Evolutionary conservation across 176 grass and related monocot genomes (phyloP).

Genomic region (Cenchrus purpureus): DNA sequence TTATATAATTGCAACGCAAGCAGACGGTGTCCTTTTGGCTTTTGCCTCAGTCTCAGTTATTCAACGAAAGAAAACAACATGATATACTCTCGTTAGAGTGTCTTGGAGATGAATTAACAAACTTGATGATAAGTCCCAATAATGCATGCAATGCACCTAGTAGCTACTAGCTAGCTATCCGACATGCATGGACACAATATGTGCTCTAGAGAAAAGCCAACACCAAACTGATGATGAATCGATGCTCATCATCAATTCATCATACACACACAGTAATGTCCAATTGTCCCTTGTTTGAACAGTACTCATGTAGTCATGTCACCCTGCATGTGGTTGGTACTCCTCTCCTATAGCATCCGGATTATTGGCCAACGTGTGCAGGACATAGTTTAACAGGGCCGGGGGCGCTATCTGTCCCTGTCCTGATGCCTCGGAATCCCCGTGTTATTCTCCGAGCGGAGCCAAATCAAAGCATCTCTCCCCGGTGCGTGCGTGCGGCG

Average conservation of each 20-base stretch:
- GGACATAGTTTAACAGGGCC: background rate
- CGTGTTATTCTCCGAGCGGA: constrained; percentile 3
- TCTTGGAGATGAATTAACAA: background rate
- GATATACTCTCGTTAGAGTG: background rate
- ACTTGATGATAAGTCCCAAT: background rate
- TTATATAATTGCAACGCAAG: background rate
- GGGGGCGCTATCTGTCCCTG: background rate
- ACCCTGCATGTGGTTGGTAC: constrained; percentile 25
- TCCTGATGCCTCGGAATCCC: constrained; percentile 14
- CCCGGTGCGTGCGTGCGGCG: background rate
- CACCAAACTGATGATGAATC: background rate
- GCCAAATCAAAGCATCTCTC: constrained; percentile 12
- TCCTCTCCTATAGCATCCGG: background rate
- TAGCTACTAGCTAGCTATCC: background rate
- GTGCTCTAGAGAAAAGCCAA: background rate
- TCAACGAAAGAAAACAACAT: background rate
- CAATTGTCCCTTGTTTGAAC: background rate
- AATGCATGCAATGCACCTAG: background rate
- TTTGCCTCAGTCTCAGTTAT: background rate
- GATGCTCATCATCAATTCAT: background rate
- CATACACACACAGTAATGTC: background rate
- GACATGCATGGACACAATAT: background rate
- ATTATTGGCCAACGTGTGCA: constrained; percentile 12
- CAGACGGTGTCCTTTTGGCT: background rate
- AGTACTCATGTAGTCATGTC: background rate